Evolutionary conservation across 805 yeast genomes (phyloP).

Genomic region (Candida ovalis): DNA sequence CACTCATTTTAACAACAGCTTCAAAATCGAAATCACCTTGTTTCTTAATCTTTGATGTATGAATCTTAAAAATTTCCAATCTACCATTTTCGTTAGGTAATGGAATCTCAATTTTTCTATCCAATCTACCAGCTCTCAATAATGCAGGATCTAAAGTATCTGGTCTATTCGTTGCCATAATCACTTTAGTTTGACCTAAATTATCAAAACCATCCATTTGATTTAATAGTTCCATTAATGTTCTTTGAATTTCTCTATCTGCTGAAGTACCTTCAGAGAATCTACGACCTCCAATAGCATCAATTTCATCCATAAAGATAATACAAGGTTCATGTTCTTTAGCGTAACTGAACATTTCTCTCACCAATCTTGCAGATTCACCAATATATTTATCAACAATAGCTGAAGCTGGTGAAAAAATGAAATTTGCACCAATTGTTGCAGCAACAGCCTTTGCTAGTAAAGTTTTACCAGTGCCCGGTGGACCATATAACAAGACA

Average conservation of each 20-base stretch:
- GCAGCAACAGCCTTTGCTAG: constrained; percentile 98
- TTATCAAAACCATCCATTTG: constrained; percentile 99
- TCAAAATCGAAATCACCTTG: constrained; percentile 96
- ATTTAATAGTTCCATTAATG: constrained; percentile 92
- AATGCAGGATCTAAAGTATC: constrained; percentile 97
- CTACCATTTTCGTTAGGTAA: constrained; percentile 96
- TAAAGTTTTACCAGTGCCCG: constrained; percentile 96
- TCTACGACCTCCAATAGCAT: constrained; percentile 98
- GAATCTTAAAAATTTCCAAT: constrained; percentile 90
- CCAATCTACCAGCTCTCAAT: constrained; percentile 95
- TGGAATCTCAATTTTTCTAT: constrained; percentile 92
- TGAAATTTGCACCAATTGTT: constrained; percentile 95
- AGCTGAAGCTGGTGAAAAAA: constrained; percentile 97
- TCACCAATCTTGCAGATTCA: constrained; percentile 91
- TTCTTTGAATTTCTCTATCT: constrained; percentile 97
- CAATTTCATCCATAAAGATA: constrained; percentile 97
- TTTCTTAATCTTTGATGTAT: constrained; percentile 77
- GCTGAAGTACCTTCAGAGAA: constrained; percentile 98
- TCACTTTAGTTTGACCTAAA: constrained; percentile 93
- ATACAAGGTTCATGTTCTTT: constrained; percentile 98
- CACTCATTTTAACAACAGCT: constrained; percentile 97
- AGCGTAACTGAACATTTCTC: constrained; percentile 98
- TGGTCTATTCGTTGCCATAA: constrained; percentile 99
- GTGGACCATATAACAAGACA: constrained; percentile 94
- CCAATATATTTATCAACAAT: constrained; percentile 98